phyloP scores from a whole-genome alignment of 257 asterid species.

The Lithospermum erythrorhizon region DNA sequence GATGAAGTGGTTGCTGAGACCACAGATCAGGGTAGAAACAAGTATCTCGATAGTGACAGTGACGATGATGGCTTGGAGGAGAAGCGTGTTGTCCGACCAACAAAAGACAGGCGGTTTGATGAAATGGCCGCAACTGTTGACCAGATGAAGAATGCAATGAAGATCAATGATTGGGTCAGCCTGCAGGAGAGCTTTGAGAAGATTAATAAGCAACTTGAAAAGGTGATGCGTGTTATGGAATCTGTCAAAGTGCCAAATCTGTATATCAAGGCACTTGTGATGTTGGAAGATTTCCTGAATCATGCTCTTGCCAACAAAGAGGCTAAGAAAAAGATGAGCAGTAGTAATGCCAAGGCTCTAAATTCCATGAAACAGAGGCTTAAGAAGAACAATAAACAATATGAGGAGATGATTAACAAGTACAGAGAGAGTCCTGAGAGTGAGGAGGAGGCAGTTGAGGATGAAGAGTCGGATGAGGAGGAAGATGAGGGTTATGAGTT shows the following conservation, averaged over 20 bases:
- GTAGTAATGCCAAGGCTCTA: conserved; percentile 86
- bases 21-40: conserved; percentile 17
- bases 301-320: conserved; percentile 83
- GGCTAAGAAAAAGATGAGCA: conserved; percentile 96
- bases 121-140: conserved; percentile 75
- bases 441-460: conserved; percentile 56
- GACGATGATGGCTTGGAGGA: conserved; percentile 63
- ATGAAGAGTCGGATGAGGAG: conserved; percentile 57
- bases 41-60: conserved; percentile 33
- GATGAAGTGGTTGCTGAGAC: conserved; percentile 29
- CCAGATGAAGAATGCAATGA: conserved; percentile 93
- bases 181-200: conserved; percentile 90
- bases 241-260: conserved; percentile 56
- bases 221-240: conserved; percentile 76
- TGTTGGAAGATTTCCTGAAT: conserved; percentile 73
- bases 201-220: conserved; percentile 86
- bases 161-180: conserved; percentile 89
- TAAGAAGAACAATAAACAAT: conserved; percentile 75
- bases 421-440: conserved; percentile 79
- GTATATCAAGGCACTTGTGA: conserved; percentile 83
- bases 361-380: conserved; percentile 90
- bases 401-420: conserved; percentile 66
- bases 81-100: conserved; percentile 66
- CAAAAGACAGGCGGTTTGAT: conserved; percentile 75
- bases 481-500: conserved; percentile 43